These are phyloP conservation scores for Hydrangea macrophylla DNA, from an alignment of 148 eudicot genomes.

Conservation along the genomic window DNA sequence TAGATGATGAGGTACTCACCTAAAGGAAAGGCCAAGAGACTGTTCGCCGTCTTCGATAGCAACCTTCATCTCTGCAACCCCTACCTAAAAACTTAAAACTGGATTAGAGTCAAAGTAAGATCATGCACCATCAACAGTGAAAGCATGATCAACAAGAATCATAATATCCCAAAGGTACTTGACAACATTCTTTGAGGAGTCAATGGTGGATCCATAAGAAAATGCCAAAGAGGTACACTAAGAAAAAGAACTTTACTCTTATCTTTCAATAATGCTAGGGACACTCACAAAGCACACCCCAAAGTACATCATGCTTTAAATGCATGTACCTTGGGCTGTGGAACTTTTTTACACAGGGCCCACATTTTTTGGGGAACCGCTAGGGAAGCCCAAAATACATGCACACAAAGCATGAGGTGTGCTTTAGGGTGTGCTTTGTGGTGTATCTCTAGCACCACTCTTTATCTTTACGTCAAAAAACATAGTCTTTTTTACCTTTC, in stretches of 20 bases:
- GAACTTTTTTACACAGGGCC: no score
- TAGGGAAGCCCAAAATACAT: no score
- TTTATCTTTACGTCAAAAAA: no score
- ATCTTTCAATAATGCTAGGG: no score
- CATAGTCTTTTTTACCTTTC: no score
- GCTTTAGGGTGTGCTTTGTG: no score
- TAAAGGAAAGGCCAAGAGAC: slow-evolving; percentile 80
- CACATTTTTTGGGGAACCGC: no score
- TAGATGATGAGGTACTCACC: slow-evolving; percentile 53
- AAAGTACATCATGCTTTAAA: not conserved
- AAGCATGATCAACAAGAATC: not conserved
- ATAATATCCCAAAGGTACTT: not conserved
- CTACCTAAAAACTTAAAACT: slow-evolving; percentile 54
- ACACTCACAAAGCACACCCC: not conserved
- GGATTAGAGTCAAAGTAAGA: not conserved
- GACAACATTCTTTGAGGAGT: not conserved
- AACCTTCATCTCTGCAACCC: slow-evolving; percentile 98
- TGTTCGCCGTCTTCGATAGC: slow-evolving; percentile 84
- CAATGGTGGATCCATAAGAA: not conserved
- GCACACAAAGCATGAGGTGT: no score
- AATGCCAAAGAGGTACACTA: no score
- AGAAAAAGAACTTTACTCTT: no score
- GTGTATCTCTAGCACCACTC: no score
- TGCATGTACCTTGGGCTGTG: no score
- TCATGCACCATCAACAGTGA: not conserved